phyloP scores from a whole-genome alignment of 768 basidiomycete genomes.

The Galerina sulciceps region DNA sequence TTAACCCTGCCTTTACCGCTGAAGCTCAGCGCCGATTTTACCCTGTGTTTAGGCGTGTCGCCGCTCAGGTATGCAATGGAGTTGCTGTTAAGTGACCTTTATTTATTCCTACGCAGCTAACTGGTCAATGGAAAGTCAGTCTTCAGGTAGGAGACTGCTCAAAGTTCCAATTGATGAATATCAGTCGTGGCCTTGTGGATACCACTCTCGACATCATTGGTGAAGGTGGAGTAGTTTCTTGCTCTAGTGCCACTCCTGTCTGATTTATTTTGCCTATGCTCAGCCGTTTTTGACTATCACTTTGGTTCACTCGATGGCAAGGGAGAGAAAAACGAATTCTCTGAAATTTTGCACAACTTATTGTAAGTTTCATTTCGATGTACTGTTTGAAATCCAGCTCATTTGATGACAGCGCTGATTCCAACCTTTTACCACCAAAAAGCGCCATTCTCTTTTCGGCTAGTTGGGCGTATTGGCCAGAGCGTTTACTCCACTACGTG shows the following conservation, averaged over 20 bases:
- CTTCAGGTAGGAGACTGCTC: slow-evolving; percentile 14
- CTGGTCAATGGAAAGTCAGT: slow-evolving; percentile 11
- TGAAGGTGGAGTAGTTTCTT: slow-evolving; percentile 1
- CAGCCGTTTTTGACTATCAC: slow-evolving; percentile 15
- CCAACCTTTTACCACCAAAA: slow-evolving; percentile 10
- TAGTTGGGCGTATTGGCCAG: slow-evolving; percentile 15
- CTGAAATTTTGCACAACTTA: slow-evolving; percentile 11
- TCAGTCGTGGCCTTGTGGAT: slow-evolving; percentile 8
- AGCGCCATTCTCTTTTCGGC: slow-evolving; percentile 12
- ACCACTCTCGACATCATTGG: slow-evolving; percentile 14
- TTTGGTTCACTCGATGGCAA: slow-evolving; percentile 9
- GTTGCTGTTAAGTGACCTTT: not conserved
- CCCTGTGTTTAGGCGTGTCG: slow-evolving; percentile 9
- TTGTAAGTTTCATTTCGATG: slow-evolving; percentile 1
- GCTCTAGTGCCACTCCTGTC: not conserved
- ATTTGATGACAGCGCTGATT: slow-evolving; percentile 2
- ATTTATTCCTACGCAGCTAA: not conserved
- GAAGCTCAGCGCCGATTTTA: slow-evolving; percentile 12
- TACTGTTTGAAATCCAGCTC: not conserved
- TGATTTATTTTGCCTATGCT: not conserved
- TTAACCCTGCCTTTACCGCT: slow-evolving; percentile 11
- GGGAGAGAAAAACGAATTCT: slow-evolving; percentile 9
- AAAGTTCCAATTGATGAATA: slow-evolving; percentile 10
- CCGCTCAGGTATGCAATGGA: not conserved
- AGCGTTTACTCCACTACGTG: not conserved